Conservation (phyloP, 2,329 filamentous ascomycete species). For the Penicillium aurantiogriseum region DNA sequence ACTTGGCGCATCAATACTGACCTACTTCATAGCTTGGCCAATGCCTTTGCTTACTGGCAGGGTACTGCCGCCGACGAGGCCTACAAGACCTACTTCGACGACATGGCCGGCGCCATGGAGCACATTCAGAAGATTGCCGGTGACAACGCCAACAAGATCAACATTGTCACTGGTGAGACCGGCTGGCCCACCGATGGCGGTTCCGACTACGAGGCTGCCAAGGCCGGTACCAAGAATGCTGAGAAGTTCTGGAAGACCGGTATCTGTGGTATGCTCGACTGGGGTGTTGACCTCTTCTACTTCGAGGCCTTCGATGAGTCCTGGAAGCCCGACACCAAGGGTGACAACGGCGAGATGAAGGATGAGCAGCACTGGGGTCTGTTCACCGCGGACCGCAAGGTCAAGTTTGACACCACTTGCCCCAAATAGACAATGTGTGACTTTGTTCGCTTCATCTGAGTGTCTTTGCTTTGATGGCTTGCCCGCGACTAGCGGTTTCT, state of each 20-base stretch:
- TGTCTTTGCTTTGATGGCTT: background rate
- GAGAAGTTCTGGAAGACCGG: slow-evolving; percentile 60
- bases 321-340: slow-evolving; percentile 65
- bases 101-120: slow-evolving; percentile 62
- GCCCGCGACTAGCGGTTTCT: background rate
- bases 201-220: slow-evolving; percentile 60
- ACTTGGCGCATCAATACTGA: background rate
- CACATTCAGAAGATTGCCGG: slow-evolving; percentile 62
- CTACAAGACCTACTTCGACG: slow-evolving; percentile 64
- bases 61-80: slow-evolving; percentile 58
- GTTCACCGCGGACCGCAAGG: slow-evolving; percentile 58
- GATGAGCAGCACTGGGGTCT: slow-evolving; percentile 70
- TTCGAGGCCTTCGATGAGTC: slow-evolving; percentile 73
- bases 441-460: background rate
- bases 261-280: slow-evolving; percentile 63
- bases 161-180: slow-evolving; percentile 69
- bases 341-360: slow-evolving; percentile 60
- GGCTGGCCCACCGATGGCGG: slow-evolving; percentile 64
- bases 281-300: slow-evolving; percentile 68
- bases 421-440: slow-evolving; percentile 21
- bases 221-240: slow-evolving; percentile 60
- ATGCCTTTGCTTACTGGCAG: slow-evolving; percentile 74
- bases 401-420: slow-evolving; percentile 57
- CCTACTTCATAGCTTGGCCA: slow-evolving; percentile 51
- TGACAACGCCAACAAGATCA: slow-evolving; percentile 52